Evolutionary conservation across 75 land plant species (phyloP).

Genomic region (Sequoiadendron giganteum): DNA sequence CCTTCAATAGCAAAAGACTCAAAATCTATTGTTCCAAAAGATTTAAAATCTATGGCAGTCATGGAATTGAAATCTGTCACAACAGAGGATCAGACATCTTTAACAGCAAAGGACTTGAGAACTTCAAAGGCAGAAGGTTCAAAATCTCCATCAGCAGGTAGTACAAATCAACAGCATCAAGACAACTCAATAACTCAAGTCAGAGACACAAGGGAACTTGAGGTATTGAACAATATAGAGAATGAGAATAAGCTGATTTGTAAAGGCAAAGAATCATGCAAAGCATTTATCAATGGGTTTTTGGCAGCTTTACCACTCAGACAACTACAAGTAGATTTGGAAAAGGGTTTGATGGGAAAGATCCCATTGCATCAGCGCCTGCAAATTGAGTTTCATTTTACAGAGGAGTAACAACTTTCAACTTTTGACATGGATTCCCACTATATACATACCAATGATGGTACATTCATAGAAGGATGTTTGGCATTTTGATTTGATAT

Average conservation of each 20-base stretch:
- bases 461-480: not conserved
- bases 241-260: constrained; percentile 12
- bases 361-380: constrained; percentile 35
- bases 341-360: constrained; percentile 35
- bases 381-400: constrained; percentile 52
- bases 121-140: not conserved
- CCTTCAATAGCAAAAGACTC: not conserved
- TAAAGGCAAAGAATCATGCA: constrained; percentile 39
- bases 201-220: constrained; percentile 14
- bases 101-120: not conserved
- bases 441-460: not conserved
- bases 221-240: not conserved
- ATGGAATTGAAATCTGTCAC: not conserved
- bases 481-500: not conserved
- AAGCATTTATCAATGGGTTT: constrained; percentile 45
- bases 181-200: not conserved
- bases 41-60: not conserved
- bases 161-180: constrained; percentile 5
- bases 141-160: constrained; percentile 4
- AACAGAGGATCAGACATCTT: not conserved
- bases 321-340: constrained; percentile 41
- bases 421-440: not conserved
- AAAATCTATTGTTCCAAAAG: not conserved
- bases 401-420: not conserved
- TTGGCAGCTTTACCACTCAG: constrained; percentile 47